A percentile compares a stretch with the other conserved stretches of the same genome.
phyloP scores from a whole-genome alignment of 371 early-diverging fungal species.

The Mortierella sp. region DNA sequence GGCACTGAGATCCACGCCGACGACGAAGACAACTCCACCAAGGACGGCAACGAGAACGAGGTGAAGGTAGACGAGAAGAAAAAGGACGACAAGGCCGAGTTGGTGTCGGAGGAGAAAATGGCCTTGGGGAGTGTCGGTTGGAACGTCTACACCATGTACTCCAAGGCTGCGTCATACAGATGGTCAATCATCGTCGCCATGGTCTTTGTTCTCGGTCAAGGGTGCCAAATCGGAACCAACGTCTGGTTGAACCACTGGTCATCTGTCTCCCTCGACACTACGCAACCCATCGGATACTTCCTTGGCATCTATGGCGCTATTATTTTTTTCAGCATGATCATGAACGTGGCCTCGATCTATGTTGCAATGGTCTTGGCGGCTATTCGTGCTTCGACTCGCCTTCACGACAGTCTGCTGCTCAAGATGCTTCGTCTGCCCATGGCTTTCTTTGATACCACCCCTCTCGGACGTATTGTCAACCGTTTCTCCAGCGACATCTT shows the following conservation, averaged over 20 bases:
- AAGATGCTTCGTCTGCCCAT: slow-evolving; percentile 71
- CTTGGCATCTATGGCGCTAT: slow-evolving; percentile 34
- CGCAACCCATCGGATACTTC: slow-evolving; percentile 11
- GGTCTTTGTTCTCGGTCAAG: slow-evolving; percentile 10
- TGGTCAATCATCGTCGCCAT: slow-evolving; percentile 46
- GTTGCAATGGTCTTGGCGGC: slow-evolving; percentile 35
- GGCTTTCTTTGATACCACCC: slow-evolving; percentile 44
- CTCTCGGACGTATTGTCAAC: slow-evolving; percentile 79
- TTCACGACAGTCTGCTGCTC: slow-evolving; percentile 57
- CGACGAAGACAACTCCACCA: slow-evolving; percentile 1
- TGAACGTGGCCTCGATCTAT: slow-evolving; percentile 31
- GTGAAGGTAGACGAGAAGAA: slow-evolving; percentile 31
- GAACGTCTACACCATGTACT: slow-evolving; percentile 68
- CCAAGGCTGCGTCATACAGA: slow-evolving; percentile 57
- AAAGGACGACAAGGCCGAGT: slow-evolving; percentile 45
- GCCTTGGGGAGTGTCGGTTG: slow-evolving; percentile 69
- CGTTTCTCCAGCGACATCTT: slow-evolving; percentile 62
- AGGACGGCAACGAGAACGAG: slow-evolving; percentile 13
- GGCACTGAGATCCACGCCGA: not conserved
- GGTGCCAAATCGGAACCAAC: slow-evolving; percentile 52
- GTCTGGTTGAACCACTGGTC: slow-evolving; percentile 33
- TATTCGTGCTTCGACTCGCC: slow-evolving; percentile 27
- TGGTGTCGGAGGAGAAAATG: slow-evolving; percentile 71
- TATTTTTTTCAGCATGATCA: slow-evolving; percentile 12
- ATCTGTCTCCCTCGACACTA: slow-evolving; percentile 11